A percentile compares a stretch with the other conserved stretches of the same genome.
These are phyloP conservation scores for Drosera spatulata DNA, from an alignment of 179 eudicot species.

Conservation along the genomic window DNA sequence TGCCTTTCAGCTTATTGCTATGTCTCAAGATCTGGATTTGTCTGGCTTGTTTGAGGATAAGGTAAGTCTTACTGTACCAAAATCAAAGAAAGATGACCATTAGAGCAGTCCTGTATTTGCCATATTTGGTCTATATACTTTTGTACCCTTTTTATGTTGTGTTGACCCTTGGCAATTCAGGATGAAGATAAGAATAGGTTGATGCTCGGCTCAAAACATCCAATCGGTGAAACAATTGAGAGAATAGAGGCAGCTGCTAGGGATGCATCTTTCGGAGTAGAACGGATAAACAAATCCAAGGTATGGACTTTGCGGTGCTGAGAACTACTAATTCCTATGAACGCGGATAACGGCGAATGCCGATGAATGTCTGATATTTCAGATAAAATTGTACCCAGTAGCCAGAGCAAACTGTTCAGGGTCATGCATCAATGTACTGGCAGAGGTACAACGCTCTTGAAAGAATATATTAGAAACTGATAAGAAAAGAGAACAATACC, in stretches of 20 bases:
- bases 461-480: not conserved
- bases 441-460: constrained; percentile 21
- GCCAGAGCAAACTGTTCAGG: constrained; percentile 25
- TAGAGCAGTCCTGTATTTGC: not conserved
- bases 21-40: constrained; percentile 43
- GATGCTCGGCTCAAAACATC: constrained; percentile 39
- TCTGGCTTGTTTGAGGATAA: constrained; percentile 44
- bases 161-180: constrained; percentile 10
- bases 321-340: not conserved
- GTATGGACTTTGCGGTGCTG: constrained; percentile 11
- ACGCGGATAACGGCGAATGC: not conserved
- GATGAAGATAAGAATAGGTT: constrained; percentile 29
- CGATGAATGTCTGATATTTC: constrained; percentile 6
- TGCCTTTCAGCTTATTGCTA: constrained; percentile 58
- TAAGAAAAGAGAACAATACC: constrained; percentile 1
- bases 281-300: constrained; percentile 36
- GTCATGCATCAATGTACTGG: constrained; percentile 33
- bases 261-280: constrained; percentile 30
- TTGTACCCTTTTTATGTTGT: not conserved
- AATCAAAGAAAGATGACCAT: not conserved
- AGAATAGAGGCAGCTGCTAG: constrained; percentile 54
- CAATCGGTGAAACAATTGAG: constrained; percentile 32
- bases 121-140: not conserved
- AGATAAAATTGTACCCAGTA: constrained; percentile 32
- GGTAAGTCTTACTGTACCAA: constrained; percentile 11